Conservation (phyloP, 768 basidiomycete species). For the Amanita inopinata region DNA sequence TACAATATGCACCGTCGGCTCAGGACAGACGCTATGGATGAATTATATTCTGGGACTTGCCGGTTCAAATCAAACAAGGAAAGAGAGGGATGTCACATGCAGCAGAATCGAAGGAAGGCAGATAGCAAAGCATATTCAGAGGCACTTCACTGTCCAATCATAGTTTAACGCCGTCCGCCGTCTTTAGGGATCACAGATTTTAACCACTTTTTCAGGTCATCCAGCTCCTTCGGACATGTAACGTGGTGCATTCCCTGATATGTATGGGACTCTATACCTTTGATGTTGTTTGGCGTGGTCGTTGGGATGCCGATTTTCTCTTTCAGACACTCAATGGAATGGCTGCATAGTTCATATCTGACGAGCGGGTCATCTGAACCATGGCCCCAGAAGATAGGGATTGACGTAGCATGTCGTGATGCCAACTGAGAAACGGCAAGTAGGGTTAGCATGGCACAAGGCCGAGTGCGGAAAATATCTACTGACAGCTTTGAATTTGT, state of each 20-base stretch:
- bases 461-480: too few species aligned
- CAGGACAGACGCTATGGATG: too few species aligned
- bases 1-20: too few species aligned
- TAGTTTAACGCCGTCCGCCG: background rate
- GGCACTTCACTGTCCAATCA: background rate
- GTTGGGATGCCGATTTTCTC: constrained; percentile 40
- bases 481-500: constrained; percentile 57
- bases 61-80: background rate
- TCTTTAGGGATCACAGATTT: constrained; percentile 39
- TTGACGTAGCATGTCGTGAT: constrained; percentile 43
- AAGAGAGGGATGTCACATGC: background rate
- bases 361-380: constrained; percentile 73
- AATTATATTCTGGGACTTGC: too few species aligned
- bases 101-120: too few species aligned
- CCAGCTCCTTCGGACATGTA: constrained; percentile 52
- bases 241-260: constrained; percentile 66
- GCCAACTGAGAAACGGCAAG: constrained; percentile 38
- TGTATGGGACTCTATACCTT: constrained; percentile 56
- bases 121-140: too few species aligned
- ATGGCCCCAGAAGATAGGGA: constrained; percentile 84
- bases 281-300: constrained; percentile 26
- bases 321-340: constrained; percentile 49
- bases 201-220: constrained; percentile 65
- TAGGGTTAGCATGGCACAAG: constrained; percentile 2
- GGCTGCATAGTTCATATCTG: constrained; percentile 38